Evolutionary conservation across 2,329 filamentous ascomycete species (phyloP).

Genomic region (Stagonosporopsis rhizophila): DNA sequence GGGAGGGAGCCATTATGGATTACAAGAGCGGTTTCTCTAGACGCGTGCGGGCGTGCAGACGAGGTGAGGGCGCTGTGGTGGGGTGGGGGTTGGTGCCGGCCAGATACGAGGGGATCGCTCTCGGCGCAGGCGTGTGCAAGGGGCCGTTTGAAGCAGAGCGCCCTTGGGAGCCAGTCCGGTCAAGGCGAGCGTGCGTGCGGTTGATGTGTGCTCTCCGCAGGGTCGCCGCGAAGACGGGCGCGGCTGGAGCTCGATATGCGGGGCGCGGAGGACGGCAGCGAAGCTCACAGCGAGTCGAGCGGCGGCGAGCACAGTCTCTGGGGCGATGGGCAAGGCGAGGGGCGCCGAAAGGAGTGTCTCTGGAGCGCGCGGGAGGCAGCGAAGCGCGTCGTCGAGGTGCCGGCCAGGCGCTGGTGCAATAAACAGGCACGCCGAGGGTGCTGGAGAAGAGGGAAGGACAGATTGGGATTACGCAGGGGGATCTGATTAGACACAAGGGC

Average conservation of each 20-base stretch:
- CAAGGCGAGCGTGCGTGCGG: constrained; percentile 4
- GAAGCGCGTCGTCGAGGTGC: constrained; percentile 18
- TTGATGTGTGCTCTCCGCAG: constrained; percentile 2
- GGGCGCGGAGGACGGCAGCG: constrained; percentile 13
- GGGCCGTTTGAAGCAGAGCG: constrained; percentile 13
- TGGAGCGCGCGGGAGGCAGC: constrained; percentile 23
- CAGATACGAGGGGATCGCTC: constrained; percentile 45
- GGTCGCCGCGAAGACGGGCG: constrained; percentile 11
- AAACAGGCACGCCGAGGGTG: constrained; percentile 44
- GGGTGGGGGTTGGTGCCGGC: constrained; percentile 48
- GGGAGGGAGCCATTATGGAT: constrained; percentile 88
- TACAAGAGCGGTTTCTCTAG: constrained; percentile 56
- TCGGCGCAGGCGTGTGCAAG: constrained; percentile 33
- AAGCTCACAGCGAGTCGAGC: constrained; percentile 19
- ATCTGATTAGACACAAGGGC: constrained; percentile 38
- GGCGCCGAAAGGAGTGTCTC: constrained; percentile 38
- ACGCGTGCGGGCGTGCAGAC: constrained; percentile 9
- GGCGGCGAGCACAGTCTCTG: constrained; percentile 18
- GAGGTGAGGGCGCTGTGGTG: not conserved
- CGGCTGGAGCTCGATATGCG: constrained; percentile 5
- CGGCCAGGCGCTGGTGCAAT: constrained; percentile 38
- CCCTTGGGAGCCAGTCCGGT: constrained; percentile 14
- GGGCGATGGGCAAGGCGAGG: not conserved
- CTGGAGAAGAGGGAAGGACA: constrained; percentile 51
- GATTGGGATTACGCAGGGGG: constrained; percentile 41